Percentiles rank a stretch among this genome's conserved stretches.
phyloP scores from a whole-genome alignment of 2,329 filamentous ascomycete species.

The Chrysoporthe puriensis region DNA sequence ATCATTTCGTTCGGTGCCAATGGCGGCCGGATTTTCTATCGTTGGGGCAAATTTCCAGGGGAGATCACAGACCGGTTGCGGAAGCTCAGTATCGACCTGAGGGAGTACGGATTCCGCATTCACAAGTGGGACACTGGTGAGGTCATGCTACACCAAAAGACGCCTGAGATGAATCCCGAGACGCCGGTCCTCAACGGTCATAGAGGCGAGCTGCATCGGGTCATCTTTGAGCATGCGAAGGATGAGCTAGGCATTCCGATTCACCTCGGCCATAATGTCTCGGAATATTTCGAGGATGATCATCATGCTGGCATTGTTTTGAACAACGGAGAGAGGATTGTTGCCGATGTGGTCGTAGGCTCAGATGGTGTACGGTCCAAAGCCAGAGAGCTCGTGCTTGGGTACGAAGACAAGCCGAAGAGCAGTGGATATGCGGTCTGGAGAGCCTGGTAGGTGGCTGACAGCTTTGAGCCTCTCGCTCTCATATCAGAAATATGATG shows the following conservation, averaged over 20 bases:
- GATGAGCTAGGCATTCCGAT: constrained; percentile 60
- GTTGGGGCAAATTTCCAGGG: constrained; percentile 53
- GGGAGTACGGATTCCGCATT: constrained; percentile 61
- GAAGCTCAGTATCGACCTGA: constrained; percentile 55
- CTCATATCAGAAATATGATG: neutral
- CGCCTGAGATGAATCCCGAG: constrained; percentile 47
- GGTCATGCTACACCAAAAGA: constrained; percentile 59
- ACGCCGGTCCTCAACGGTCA: constrained; percentile 64
- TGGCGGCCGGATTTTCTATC: constrained; percentile 61
- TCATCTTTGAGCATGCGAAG: constrained; percentile 61
- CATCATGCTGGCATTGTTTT: constrained; percentile 55
- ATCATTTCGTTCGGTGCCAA: constrained; percentile 67
- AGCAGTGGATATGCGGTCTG: constrained; percentile 56
- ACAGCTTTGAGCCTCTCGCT: neutral
- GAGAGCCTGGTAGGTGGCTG: constrained; percentile 52
- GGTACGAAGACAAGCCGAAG: constrained; percentile 55
- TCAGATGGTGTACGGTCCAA: constrained; percentile 59
- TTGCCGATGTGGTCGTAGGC: constrained; percentile 56
- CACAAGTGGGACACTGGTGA: constrained; percentile 65
- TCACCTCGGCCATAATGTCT: constrained; percentile 53
- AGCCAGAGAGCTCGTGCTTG: constrained; percentile 54
- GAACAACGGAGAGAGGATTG: constrained; percentile 49
- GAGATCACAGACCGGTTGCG: constrained; percentile 51
- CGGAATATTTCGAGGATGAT: constrained; percentile 59
- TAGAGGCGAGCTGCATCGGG: constrained; percentile 61